Base-by-base conservation (phyloP, 345 rosid species). In the Camelina laxa region DNA sequence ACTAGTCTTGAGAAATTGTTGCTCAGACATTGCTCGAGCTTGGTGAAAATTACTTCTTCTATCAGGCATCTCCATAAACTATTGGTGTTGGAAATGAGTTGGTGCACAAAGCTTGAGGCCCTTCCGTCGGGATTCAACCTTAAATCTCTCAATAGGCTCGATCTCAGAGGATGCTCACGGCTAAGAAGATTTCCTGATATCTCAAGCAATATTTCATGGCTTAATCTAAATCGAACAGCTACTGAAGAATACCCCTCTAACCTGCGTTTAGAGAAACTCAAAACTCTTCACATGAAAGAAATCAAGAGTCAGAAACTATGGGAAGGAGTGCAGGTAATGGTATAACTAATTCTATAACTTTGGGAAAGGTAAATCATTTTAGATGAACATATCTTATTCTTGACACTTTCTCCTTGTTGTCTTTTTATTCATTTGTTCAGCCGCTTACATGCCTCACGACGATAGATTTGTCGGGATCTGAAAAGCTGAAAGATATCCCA, bases 131-230 rank as follows among this genome's bases (percentile, higher is more conserved):
- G 44, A 2, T 48, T 57, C 22, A 57, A 74, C 73, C 7, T 74
- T 16, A 3, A 13, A 8, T 80, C 39, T 17, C 71, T 69, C 9
- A 17, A 17, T 11, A 42, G 51, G 56, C 66, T 65, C 60, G 57
- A 39, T 68, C 79, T 54, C 21, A 57, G 1, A 16, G 42, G 30
- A 0, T 82, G 85, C 74, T 9, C 9, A n/a, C 36, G 9, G 10
- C 6, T 73, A 27, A 41, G 9, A 19, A 64, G 16, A 6, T 70
- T 79, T 30, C 79, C 79, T 5, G 33, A 63, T 16, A 55, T 79
- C 19, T 54, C 69, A 30, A 22, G 42, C 0, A 65, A 65, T 19
- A 53, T 80, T 47, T 0, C 21, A 31, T 31, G 3, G 4, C 56
- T 51, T 51, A 11, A 51, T 51, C 56, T 51, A 51, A 51, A 7